phyloP scores from a whole-genome alignment of 805 yeast species.

The Kregervanrija pseudodelftensis region DNA sequence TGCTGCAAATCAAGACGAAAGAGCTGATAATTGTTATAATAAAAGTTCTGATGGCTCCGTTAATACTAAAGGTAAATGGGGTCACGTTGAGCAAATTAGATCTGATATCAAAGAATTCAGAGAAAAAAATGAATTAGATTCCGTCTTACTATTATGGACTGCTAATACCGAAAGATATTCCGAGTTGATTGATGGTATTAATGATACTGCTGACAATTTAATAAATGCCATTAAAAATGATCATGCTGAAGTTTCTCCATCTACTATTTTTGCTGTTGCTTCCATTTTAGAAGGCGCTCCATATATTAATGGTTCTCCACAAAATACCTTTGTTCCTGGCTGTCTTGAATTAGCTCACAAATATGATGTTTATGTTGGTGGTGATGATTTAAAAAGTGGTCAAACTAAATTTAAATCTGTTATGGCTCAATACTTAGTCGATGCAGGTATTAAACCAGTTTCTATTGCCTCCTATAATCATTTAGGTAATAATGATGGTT shows the following conservation, averaged over 20 bases:
- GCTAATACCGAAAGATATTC: slow-evolving; percentile 95
- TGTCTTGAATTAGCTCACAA: slow-evolving; percentile 82
- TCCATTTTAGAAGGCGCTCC: slow-evolving; percentile 82
- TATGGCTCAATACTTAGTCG: slow-evolving; percentile 89
- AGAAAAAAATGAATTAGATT: slow-evolving; percentile 62
- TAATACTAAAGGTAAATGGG: slow-evolving; percentile 67
- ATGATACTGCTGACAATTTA: slow-evolving; percentile 81
- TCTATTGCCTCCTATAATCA: slow-evolving; percentile 96
- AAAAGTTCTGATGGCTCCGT: slow-evolving; percentile 41
- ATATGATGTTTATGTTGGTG: slow-evolving; percentile 75
- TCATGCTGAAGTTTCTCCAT: slow-evolving; percentile 83
- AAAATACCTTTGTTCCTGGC: slow-evolving; percentile 96
- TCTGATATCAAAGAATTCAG: slow-evolving; percentile 78
- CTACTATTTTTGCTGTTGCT: slow-evolving; percentile 92
- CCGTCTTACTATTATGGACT: slow-evolving; percentile 90
- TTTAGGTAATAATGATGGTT: slow-evolving; percentile 94
- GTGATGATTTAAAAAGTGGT: slow-evolving; percentile 96
- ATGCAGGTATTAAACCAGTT: slow-evolving; percentile 93
- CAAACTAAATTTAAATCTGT: slow-evolving; percentile 96
- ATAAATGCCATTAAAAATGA: slow-evolving; percentile 65
- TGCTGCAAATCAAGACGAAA: slow-evolving; percentile 86
- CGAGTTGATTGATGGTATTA: slow-evolving; percentile 68
- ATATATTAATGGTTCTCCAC: slow-evolving; percentile 95
- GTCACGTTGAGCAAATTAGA: slow-evolving; percentile 81
- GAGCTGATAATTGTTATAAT: slow-evolving; percentile 84